Evolutionary conservation across 2,329 filamentous ascomycete genomes (phyloP).

Genomic region (Corinectria fuckeliana): DNA sequence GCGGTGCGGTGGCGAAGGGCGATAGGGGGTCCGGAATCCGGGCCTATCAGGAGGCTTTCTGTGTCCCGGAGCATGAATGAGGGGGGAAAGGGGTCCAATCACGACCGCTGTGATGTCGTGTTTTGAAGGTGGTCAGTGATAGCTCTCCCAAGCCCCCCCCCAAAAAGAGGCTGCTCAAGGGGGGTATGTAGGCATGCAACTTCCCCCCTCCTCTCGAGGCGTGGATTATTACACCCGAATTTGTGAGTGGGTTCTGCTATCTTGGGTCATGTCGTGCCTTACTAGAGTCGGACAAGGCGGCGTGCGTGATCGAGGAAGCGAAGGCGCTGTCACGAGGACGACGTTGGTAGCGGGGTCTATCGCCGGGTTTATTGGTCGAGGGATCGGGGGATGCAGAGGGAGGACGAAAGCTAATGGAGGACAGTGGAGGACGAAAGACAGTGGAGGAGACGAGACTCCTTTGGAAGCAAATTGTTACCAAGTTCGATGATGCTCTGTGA

Average conservation of each 20-base stretch:
- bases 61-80: slow-evolving; percentile 2
- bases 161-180: slow-evolving; percentile 2
- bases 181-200: slow-evolving; percentile 14
- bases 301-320: slow-evolving; percentile 23
- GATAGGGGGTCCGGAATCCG: slow-evolving; percentile 11
- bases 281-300: slow-evolving; percentile 21
- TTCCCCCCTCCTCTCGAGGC: slow-evolving; percentile 18
- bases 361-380: slow-evolving; percentile 22
- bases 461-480: not conserved
- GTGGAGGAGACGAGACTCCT: not conserved
- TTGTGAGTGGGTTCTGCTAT: not conserved
- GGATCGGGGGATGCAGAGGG: slow-evolving; percentile 9
- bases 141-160: not conserved
- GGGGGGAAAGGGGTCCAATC: slow-evolving; percentile 4
- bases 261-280: slow-evolving; percentile 12
- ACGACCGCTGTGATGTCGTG: not conserved
- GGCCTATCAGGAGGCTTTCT: slow-evolving; percentile 6
- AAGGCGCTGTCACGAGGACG: slow-evolving; percentile 34
- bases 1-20: slow-evolving; percentile 35
- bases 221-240: slow-evolving; percentile 22
- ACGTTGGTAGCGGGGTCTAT: slow-evolving; percentile 31
- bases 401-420: slow-evolving; percentile 26
- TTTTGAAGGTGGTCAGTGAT: not conserved
- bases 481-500: slow-evolving; percentile 8
- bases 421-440: too few species aligned